Percentiles rank a stretch among this genome's conserved stretches.
These are phyloP conservation scores for Endocalyx cinctus DNA, from an alignment of 2,329 filamentous ascomycete species.

Conservation along the genomic window DNA sequence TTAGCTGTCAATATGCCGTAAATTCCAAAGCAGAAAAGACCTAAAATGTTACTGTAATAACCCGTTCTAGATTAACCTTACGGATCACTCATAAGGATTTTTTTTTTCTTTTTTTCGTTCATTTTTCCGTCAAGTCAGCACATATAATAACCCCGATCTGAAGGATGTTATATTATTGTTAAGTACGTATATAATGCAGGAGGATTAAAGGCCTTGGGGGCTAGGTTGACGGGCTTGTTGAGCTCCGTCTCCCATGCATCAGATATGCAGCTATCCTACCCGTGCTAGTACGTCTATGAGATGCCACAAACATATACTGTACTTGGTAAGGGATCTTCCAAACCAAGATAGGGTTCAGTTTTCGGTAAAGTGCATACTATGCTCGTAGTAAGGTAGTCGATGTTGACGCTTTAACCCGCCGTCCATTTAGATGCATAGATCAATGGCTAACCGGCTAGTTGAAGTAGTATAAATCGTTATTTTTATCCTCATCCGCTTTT, in stretches of 20 bases:
- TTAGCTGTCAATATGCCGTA: not conserved
- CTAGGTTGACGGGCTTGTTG: not conserved
- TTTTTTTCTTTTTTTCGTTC: no score
- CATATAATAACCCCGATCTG: constrained; percentile 5
- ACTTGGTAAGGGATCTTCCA: constrained; percentile 35
- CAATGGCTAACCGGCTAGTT: constrained; percentile 28
- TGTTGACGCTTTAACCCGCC: no score
- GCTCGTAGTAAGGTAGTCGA: no score
- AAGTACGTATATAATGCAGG: not conserved
- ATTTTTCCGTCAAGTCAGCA: no score
- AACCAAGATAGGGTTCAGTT: constrained; percentile 29
- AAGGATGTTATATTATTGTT: no score
- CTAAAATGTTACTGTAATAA: no score
- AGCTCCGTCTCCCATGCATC: constrained; percentile 35
- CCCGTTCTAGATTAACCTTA: no score
- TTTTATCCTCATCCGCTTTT: constrained; percentile 16
- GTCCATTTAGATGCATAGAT: constrained; percentile 26
- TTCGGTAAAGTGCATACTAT: constrained; percentile 38
- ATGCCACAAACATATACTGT: constrained; percentile 42
- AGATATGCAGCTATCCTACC: constrained; percentile 45
- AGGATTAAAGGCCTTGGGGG: constrained; percentile 7
- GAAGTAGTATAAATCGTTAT: constrained; percentile 15
- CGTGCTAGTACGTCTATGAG: constrained; percentile 40
- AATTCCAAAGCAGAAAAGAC: no score
- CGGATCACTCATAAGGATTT: no score